Evolutionary conservation across 2,329 filamentous ascomycete species (phyloP).

Genomic region (Sordariomycetes sp.): DNA sequence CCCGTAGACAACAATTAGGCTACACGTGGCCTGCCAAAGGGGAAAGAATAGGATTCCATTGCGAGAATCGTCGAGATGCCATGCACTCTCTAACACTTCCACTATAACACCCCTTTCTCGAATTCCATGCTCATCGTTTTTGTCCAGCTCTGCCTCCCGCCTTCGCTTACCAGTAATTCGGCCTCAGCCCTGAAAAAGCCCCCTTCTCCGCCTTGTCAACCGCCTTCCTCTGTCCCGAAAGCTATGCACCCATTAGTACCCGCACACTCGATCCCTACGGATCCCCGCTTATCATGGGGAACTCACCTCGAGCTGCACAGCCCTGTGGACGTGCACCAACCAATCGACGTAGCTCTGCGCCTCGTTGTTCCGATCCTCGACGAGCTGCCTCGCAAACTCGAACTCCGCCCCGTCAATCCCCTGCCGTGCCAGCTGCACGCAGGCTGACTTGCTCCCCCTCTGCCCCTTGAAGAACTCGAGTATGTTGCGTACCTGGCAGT

Average conservation of each 20-base stretch:
- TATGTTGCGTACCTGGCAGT: slow-evolving; percentile 89
- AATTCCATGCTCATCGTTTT: too few species aligned
- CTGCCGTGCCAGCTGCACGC: slow-evolving; percentile 83
- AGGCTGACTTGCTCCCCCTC: slow-evolving; percentile 78
- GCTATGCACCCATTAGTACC: slow-evolving; percentile 23
- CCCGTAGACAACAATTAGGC: too few species aligned
- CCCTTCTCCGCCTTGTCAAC: slow-evolving; percentile 44
- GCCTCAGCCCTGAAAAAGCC: slow-evolving; percentile 46
- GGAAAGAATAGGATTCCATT: too few species aligned
- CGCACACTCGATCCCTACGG: too few species aligned
- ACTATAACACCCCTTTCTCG: too few species aligned
- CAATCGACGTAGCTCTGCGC: slow-evolving; percentile 98
- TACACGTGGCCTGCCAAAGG: too few species aligned
- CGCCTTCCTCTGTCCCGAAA: slow-evolving; percentile 61
- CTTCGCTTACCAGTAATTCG: slow-evolving; percentile 44
- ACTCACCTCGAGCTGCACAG: slow-evolving; percentile 78
- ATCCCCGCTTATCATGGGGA: too few species aligned
- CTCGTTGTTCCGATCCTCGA: slow-evolving; percentile 95
- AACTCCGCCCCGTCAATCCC: slow-evolving; percentile 92
- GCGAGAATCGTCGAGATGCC: too few species aligned
- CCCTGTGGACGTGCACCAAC: slow-evolving; percentile 89
- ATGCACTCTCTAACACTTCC: too few species aligned
- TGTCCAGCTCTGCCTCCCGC: too few species aligned
- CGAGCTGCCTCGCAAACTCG: slow-evolving; percentile 82
- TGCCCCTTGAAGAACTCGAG: slow-evolving; percentile 73